phyloP scores from a whole-genome alignment of 768 basidiomycete species.

The Exidia glandulosa region DNA sequence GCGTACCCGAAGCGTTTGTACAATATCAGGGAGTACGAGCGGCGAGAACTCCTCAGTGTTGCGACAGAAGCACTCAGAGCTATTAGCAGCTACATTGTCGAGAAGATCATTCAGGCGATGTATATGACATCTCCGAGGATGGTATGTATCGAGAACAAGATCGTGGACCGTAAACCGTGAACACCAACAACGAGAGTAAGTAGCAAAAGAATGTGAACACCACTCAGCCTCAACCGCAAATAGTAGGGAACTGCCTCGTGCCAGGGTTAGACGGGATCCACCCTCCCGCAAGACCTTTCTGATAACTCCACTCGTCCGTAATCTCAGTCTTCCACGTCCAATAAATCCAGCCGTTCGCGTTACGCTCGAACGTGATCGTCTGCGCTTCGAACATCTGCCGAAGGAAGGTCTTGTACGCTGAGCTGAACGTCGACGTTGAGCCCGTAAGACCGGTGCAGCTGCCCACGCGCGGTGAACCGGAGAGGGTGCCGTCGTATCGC shows the following conservation, averaged over 20 bases:
- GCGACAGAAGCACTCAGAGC: no score
- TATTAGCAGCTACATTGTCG: no score
- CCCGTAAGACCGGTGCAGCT: slow-evolving; percentile 69
- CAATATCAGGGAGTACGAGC: no score
- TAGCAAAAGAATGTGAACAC: no score
- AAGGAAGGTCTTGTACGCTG: slow-evolving; percentile 71
- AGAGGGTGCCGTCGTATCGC: slow-evolving; percentile 49
- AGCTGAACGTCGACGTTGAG: slow-evolving; percentile 59
- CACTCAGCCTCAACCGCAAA: slow-evolving; percentile 40
- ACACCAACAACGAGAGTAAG: no score
- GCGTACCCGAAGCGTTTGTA: no score
- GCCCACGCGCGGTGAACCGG: slow-evolving; percentile 58
- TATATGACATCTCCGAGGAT: no score
- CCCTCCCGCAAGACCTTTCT: slow-evolving; percentile 64
- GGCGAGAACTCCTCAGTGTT: no score
- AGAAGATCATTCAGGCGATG: no score
- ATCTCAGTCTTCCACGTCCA: slow-evolving; percentile 17
- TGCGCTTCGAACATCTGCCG: slow-evolving; percentile 81
- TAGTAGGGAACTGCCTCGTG: slow-evolving; percentile 43
- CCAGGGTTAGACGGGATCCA: slow-evolving; percentile 70
- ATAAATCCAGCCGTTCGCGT: background rate
- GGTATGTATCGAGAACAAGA: no score
- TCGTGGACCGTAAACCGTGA: no score
- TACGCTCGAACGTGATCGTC: slow-evolving; percentile 3
- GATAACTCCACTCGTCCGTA: slow-evolving; percentile 79